These are phyloP conservation scores for Starmerella sp. DNA, from an alignment of 805 yeast genomes.

Conservation along the genomic window DNA sequence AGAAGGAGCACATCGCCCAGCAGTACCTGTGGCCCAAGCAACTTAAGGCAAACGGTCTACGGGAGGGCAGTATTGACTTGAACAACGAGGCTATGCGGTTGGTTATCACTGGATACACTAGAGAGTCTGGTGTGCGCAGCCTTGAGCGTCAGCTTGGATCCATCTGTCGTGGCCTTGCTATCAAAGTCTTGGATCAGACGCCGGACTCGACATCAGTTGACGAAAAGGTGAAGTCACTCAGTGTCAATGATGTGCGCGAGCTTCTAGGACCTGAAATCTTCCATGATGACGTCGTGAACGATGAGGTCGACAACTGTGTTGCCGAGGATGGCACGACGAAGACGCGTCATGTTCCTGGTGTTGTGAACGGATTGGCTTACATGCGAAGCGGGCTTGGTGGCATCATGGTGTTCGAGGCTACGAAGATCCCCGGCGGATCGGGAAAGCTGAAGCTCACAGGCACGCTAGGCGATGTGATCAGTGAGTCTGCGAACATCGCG, in stretches of 20 bases:
- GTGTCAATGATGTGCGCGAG: slow-evolving; percentile 45
- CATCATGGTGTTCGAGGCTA: slow-evolving; percentile 65
- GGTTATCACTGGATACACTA: slow-evolving; percentile 57
- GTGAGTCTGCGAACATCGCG: slow-evolving; percentile 75
- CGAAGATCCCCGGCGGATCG: slow-evolving; percentile 43
- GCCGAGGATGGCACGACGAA: slow-evolving; percentile 22
- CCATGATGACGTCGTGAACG: slow-evolving; percentile 31
- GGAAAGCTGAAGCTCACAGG: slow-evolving; percentile 60
- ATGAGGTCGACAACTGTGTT: slow-evolving; percentile 31
- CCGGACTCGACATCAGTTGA: not conserved
- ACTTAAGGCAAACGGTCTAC: slow-evolving; percentile 53
- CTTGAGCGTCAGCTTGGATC: slow-evolving; percentile 66
- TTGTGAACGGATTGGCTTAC: slow-evolving; percentile 81
- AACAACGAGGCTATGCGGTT: slow-evolving; percentile 48
- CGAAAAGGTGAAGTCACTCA: not conserved
- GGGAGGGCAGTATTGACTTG: slow-evolving; percentile 31
- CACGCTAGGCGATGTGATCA: slow-evolving; percentile 64
- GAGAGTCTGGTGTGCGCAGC: slow-evolving; percentile 79
- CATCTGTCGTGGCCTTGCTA: slow-evolving; percentile 72
- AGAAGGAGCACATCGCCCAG: slow-evolving; percentile 61
- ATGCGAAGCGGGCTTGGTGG: slow-evolving; percentile 82
- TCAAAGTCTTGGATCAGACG: slow-evolving; percentile 29
- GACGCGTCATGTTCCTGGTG: slow-evolving; percentile 48
- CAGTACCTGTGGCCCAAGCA: slow-evolving; percentile 68
- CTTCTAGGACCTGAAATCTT: slow-evolving; percentile 59